Evolutionary conservation across 805 yeast genomes (phyloP).

Genomic region (Candida nanaspora): DNA sequence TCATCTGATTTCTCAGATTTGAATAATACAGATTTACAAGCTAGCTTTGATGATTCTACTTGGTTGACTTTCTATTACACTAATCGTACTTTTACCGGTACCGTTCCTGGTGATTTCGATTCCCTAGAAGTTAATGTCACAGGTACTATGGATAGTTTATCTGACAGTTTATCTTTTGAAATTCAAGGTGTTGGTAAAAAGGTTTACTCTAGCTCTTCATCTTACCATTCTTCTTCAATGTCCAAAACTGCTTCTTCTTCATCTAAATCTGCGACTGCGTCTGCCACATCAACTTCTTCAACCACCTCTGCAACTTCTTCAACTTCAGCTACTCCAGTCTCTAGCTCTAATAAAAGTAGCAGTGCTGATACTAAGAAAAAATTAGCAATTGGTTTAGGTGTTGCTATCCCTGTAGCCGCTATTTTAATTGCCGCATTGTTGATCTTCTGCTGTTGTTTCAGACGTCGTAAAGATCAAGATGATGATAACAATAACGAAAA

Average conservation of each 20-base stretch:
- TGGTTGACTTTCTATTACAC: constrained; percentile 64
- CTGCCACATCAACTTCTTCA: constrained; percentile 18
- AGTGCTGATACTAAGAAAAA: constrained; percentile 34
- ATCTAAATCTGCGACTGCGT: constrained; percentile 14
- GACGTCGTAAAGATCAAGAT: constrained; percentile 28
- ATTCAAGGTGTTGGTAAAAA: constrained; percentile 42
- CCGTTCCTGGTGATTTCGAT: constrained; percentile 47
- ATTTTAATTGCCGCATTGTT: constrained; percentile 40
- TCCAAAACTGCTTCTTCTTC: constrained; percentile 24
- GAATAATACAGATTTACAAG: constrained; percentile 40
- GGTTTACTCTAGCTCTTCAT: constrained; percentile 14
- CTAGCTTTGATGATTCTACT: constrained; percentile 31
- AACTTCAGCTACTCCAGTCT: constrained; percentile 22
- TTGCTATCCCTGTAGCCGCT: constrained; percentile 63
- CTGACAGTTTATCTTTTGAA: constrained; percentile 37
- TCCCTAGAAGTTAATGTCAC: constrained; percentile 35
- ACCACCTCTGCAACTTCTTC: constrained; percentile 24
- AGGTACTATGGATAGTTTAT: constrained; percentile 24
- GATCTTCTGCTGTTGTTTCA: constrained; percentile 51
- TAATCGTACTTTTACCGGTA: constrained; percentile 65
- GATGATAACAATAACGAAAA: constrained; percentile 22
- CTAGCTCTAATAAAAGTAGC: constrained; percentile 10
- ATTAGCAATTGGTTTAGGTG: constrained; percentile 87
- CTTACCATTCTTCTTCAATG: constrained; percentile 20
- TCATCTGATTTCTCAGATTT: constrained; percentile 51